phyloP scores from a whole-genome alignment of 129 eudicot species.

The Artemisia tridentata region DNA sequence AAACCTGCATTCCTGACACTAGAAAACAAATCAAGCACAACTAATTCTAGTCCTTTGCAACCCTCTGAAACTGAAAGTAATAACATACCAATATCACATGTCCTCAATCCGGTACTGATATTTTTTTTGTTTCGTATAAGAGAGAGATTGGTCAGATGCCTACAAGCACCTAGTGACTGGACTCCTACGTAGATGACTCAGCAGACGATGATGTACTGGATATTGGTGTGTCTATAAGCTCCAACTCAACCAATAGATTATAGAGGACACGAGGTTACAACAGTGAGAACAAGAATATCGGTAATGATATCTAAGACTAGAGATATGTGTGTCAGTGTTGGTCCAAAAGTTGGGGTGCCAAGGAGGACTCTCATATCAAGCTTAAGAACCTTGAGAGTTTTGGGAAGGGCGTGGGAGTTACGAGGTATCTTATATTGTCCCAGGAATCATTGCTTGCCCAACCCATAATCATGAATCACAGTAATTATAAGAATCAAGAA shows the following conservation, averaged over 20 bases:
- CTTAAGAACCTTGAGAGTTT: constrained; percentile 43
- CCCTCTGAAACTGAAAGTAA: constrained; percentile 59
- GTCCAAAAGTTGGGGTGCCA: constrained; percentile 12
- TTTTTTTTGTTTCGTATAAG: constrained; percentile 40
- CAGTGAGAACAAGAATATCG: constrained; percentile 40
- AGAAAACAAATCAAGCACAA: constrained; percentile 55
- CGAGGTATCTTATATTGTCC: background rate
- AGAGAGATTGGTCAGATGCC: constrained; percentile 47
- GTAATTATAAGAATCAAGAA: too few species aligned
- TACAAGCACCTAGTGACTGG: constrained; percentile 38
- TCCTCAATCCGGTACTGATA: constrained; percentile 31
- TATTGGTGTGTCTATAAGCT: constrained; percentile 63
- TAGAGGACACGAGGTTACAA: constrained; percentile 41
- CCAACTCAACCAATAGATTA: constrained; percentile 53
- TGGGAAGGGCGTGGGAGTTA: constrained; percentile 39
- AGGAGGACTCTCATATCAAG: constrained; percentile 25
- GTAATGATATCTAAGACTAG: constrained; percentile 51
- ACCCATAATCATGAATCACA: too few species aligned
- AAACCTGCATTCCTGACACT: constrained; percentile 69
- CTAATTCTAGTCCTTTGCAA: constrained; percentile 47
- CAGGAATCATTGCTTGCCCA: too few species aligned
- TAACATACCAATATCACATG: constrained; percentile 56
- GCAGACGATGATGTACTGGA: constrained; percentile 20
- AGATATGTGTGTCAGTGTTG: constrained; percentile 39
- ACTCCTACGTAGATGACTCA: constrained; percentile 52